Base-by-base conservation (phyloP, 1,284 basidiomycete species). In the Moesziomyces aphidis region DNA sequence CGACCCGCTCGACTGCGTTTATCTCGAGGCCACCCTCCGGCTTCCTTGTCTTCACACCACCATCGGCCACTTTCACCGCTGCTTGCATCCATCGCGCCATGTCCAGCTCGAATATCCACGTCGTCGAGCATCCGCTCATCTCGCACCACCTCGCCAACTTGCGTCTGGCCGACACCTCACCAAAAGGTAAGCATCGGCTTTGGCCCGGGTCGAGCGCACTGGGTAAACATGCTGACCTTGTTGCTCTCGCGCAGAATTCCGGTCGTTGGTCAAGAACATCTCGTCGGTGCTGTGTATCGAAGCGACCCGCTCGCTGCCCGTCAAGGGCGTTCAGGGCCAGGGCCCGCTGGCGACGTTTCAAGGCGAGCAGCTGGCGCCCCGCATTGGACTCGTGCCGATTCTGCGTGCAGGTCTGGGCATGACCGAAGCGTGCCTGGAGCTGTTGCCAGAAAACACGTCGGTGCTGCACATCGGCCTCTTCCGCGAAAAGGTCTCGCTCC, bases 321-420 rank as follows among this genome's bases (percentile, higher is more conserved):
- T 71, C 42, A 70, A 63, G 55, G 53, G 60, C 19, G 79, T 81
- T 4, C 61, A 75, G 48, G 79, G 79, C 5, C 61, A 78, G 39
- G 78, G 78, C 11, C 79, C 79, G 23, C 60, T 81, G 3, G 63
- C 76, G 5, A 49, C 57, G 2, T 81, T 81, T 31, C 61, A 70
- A 22, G 79, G 79, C 31, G 72, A 80, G 50, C 71, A 77, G 54
- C 48, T 81, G 13, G 70, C 71, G 42, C 79, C 91, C 19, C 89
- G 89, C 51, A 89, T 98, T 63, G 95, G 93, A 8, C 86, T 98
- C 55, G 91, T 93, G 3, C 95, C 95, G 36, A 93, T 98, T 80
- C 87, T 98, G 60, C 90, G 95, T 53, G 95, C 95, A 17, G 95
- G 95, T 22, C 87, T 95, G 61, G 94, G 94, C n/a, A 95, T 98